Evolutionary conservation across 2,329 filamentous ascomycete species (phyloP), one percentile per base, ranked within the genome.

Genomic region (Colletotrichum tamarilloi): DNA sequence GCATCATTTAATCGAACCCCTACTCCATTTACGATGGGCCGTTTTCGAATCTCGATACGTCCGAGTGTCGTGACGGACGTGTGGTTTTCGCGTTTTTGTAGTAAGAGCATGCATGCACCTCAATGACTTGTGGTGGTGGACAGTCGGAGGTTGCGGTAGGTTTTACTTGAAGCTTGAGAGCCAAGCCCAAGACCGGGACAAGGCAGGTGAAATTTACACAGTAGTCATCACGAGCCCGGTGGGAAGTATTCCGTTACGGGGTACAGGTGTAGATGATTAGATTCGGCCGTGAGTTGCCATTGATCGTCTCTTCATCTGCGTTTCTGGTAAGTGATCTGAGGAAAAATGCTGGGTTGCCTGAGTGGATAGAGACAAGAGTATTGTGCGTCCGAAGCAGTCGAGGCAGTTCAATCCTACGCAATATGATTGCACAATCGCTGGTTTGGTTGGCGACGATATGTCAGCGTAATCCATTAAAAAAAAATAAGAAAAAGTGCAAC

Each of bases 71-170:
- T 69, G 59, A 65, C 14, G 26, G 52, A 68, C 70, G 70, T 73
- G 70, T 69, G 66, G 59, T 69, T 73, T 73, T 69, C 70, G 70
- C 70, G 70, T 65, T 56, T 60, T 22, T 38, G 42, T 5, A 46
- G 19, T 7, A n/a, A 46, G 16, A 46, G 16, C 7, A 46, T 5
- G 38, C 42, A 42, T 46, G 42, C 42, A 46, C 6, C 16, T 46
- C 42, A 46, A 46, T 46, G 42, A 46, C 42, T 46, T 46, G 42
- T 42, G 14, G 35, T 46, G 16, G 14, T 46, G 42, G 19, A 46
- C 16, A 46, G 42, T 8, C 42, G 42, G 42, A n/a, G 16, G 42
- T 46, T 46, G 42, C 19, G n/a, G 42, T 46, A 46, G 19, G 42
- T 46, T 46, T 46, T 46, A 19, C 42, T 46, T 46, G 42, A 22